phyloP scores from a whole-genome alignment of 805 yeast genomes.

The Wickerhamiella australiensis region DNA sequence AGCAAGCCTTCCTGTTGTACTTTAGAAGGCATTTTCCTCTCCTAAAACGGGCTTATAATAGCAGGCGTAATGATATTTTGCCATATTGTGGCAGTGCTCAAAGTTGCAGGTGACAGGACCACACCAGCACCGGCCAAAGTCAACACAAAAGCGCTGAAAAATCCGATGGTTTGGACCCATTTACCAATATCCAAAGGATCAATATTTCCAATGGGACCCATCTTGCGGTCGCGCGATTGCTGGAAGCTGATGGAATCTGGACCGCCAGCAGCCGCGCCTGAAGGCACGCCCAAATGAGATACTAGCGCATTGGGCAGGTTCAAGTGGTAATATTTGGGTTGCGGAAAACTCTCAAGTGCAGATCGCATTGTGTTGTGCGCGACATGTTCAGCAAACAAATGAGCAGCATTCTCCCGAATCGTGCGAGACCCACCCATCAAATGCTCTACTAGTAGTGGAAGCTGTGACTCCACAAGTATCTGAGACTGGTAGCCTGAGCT shows the following conservation, averaged over 20 bases:
- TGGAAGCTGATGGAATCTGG: not conserved
- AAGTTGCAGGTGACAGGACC: not conserved
- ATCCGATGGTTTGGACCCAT: slow-evolving; percentile 9
- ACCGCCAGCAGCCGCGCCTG: not conserved
- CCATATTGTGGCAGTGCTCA: not conserved
- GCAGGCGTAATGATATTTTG: not conserved
- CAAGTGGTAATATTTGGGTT: slow-evolving; percentile 1
- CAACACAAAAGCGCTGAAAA: not conserved
- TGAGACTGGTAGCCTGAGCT: slow-evolving; percentile 15
- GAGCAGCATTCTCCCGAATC: not conserved
- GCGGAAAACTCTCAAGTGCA: not conserved
- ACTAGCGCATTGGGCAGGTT: not conserved
- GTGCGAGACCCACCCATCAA: not conserved
- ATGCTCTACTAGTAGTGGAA: slow-evolving; percentile 7
- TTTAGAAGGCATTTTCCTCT: too few species aligned
- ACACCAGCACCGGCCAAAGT: slow-evolving; percentile 10
- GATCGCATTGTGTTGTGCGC: not conserved
- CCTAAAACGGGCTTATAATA: not conserved
- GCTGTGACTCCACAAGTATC: slow-evolving; percentile 14
- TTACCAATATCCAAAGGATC: slow-evolving; percentile 21
- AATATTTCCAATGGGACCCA: slow-evolving; percentile 19
- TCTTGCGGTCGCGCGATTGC: not conserved
- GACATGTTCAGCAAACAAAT: not conserved
- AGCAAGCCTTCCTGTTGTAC: not conserved
- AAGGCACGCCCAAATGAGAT: not conserved